Evolutionary conservation across 176 grass and related monocot species (phyloP).

Genomic region (Oryza meridionalis): DNA sequence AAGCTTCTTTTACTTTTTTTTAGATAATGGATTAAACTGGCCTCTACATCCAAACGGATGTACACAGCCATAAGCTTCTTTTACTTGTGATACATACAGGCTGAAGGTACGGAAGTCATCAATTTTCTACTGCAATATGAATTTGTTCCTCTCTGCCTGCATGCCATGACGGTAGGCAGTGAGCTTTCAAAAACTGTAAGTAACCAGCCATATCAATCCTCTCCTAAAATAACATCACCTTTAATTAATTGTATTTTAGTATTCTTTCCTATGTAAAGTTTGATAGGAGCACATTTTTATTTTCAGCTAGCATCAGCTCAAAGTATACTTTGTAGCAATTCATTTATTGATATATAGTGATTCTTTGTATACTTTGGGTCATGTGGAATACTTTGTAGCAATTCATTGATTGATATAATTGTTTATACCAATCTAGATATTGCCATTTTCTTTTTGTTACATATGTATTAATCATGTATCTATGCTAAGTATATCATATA

Average conservation of each 20-base stretch:
- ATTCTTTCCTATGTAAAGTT: conserved; percentile 16
- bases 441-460: neutral
- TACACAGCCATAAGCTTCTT: neutral
- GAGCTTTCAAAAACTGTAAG: conserved; percentile 85
- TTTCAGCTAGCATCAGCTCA: conserved; percentile 6
- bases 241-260: conserved; percentile 1
- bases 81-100: conserved; percentile 47
- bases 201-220: conserved; percentile 8
- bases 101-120: conserved; percentile 62
- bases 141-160: conserved; percentile 74
- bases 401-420: no score
- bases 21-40: no score
- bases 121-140: conserved; percentile 64
- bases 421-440: no score
- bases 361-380: neutral
- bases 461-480: neutral
- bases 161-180: conserved; percentile 70
- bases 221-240: conserved; percentile 6
- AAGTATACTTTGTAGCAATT: neutral
- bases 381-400: neutral
- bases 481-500: neutral
- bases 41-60: no score
- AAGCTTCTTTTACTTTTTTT: conserved; percentile 7
- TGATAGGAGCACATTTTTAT: conserved; percentile 4
- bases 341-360: no score